Base-by-base conservation (phyloP, 2,329 filamentous ascomycete species). In the Fusarium acutatum region DNA sequence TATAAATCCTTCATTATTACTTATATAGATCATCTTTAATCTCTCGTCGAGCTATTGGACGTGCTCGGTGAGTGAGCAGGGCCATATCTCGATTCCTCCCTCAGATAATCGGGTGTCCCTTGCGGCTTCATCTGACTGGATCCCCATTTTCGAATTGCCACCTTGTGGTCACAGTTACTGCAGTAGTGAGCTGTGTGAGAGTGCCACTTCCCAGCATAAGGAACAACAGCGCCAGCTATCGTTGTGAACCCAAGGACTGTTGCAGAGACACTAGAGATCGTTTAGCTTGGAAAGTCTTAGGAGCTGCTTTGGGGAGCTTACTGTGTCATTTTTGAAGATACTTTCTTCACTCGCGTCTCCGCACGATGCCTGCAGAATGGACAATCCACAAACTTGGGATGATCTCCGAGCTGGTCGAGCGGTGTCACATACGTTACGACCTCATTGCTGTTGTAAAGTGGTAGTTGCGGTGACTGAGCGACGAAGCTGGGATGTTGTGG, bases 311-410 rank as follows among this genome's bases (percentile, higher is more conserved):
- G 2, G 15, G 1, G 24, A 1, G 22, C 72, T 60, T 30, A 78
- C 76, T 78, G 76, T n/a, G 76, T 78, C 20, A 64, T 43, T 11
- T 26, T 53, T 0, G 76, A 78, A 7, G 76, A 63, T 4, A 49
- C 50, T 34, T 77, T 74, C 60, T 78, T 75, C 5, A 78, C 72
- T 7, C 64, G 41, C 4, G 76, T 78, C 40, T 76, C 68, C 12
- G 52, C 59, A 4, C 75, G 72, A 11, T 56, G 66, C 24, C 38
- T 57, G 26, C 76, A 78, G 30, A 78, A 78, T 0, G 76, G 76
- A 17, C 76, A 78, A 22, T 78, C 76, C 2, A 78, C 67, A 26
- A 61, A 71, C 10, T 77, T 76, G 8, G 76, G 59, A 14, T 77
- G 64, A 13, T 77, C 75, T 14, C 65, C 67, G 7, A 78, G 72